These are phyloP conservation scores for Stachybotrys echinatus DNA, from an alignment of 2,329 filamentous ascomycete genomes.

Conservation along the genomic window DNA sequence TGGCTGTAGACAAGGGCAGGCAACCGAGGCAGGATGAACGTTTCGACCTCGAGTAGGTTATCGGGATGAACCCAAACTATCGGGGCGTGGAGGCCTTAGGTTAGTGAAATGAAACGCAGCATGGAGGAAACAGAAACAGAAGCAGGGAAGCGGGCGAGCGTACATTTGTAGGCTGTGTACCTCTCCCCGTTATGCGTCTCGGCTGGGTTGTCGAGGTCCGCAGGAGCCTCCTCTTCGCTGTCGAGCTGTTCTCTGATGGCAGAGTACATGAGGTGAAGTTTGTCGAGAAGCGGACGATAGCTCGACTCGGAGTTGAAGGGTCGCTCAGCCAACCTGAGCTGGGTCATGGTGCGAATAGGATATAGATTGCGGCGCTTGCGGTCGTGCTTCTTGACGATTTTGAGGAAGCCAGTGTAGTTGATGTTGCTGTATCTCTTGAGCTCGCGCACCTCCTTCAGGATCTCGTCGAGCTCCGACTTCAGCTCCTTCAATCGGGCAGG, in stretches of 20 bases:
- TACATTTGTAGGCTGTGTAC: constrained; percentile 85
- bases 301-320: constrained; percentile 91
- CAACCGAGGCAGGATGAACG: constrained; percentile 82
- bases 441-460: constrained; percentile 87
- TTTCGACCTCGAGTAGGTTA: constrained; percentile 96
- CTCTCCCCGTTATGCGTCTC: constrained; percentile 61
- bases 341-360: constrained; percentile 84
- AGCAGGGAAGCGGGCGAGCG: constrained; percentile 16
- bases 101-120: no score
- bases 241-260: constrained; percentile 84
- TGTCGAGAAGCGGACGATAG: constrained; percentile 84
- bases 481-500: constrained; percentile 45
- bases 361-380: constrained; percentile 83
- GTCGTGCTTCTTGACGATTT: constrained; percentile 99
- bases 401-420: constrained; percentile 97
- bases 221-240: constrained; percentile 37
- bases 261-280: constrained; percentile 92
- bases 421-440: constrained; percentile 92
- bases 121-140: no score
- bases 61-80: constrained; percentile 91
- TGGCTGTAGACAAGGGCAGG: constrained; percentile 92
- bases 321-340: constrained; percentile 79
- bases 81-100: no score
- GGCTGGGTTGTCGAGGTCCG: constrained; percentile 46
- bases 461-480: constrained; percentile 73